Evolutionary conservation across 208 protist genomes (phyloP), one percentile per base, ranked within the genome.

Genomic region (Trypanosoma theileri): DNA sequence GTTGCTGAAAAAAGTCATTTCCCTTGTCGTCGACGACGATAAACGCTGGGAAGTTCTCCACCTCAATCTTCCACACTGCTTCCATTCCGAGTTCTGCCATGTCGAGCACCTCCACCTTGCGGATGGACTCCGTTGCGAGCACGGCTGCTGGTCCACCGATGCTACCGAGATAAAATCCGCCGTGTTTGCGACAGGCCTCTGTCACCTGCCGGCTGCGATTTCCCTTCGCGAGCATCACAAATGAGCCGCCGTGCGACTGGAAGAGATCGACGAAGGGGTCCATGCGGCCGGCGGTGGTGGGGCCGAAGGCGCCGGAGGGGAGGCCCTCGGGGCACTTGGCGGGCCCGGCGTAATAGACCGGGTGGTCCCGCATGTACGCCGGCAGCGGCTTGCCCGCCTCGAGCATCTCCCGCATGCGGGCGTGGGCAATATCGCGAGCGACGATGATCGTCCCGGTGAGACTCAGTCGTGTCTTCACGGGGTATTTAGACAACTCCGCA

Each of bases 1-100:
- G 69, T 62, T 89, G 86, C 62, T 73, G 42, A 69, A 98, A 99
- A 71, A 99, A 98, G 77, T 99, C 96, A 66, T 98, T 98, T 42
- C 98, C 98, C 77, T 99, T 99, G 83, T 99, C 94, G 63, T 99
- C 97, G 19, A 98, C 94, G 17, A 99, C 88, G 72, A 99, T 94
- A 79, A 99, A 99, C 26, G 98, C 98, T 10, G 97, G 97, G 85
- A 99, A 98, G 70, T 99, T 82, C 59, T 97, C 85, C 56, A 99
- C 97, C 48, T 97, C 88, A 74, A 98, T 97, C 77, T 94, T 96
- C 95, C 95, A 95, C 26, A 96, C 89, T 13, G 92, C 92, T 79
- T 96, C 92, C 89, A 98, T 96, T 21, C 92, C 91, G 9, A 96
- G 78, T 66, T 98, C 93, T 60, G 75, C 71, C 80, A 97, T 94